Percentiles rank a stretch among this genome's conserved stretches.
Conservation (phyloP, 1,284 basidiomycete genomes). For the Bondarzewia mesenterica region DNA sequence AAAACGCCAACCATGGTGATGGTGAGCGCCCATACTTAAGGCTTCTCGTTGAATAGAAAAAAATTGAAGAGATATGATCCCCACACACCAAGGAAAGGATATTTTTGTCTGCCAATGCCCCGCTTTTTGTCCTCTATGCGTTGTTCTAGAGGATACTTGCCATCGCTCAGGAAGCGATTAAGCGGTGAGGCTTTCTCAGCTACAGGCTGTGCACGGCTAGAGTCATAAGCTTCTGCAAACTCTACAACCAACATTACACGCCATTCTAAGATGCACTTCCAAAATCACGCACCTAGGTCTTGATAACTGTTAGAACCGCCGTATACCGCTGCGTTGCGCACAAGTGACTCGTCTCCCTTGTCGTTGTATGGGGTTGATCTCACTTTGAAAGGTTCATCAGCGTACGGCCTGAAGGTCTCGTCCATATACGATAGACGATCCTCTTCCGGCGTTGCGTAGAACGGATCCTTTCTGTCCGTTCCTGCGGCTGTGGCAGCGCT, state of each 20-base stretch:
- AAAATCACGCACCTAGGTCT: constrained; percentile 41
- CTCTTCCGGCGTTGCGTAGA: neutral
- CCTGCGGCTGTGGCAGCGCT: neutral
- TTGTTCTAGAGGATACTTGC: constrained; percentile 68
- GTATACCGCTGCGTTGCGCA: constrained; percentile 2
- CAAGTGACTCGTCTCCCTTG: constrained; percentile 3
- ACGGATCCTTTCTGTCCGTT: neutral
- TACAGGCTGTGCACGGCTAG: constrained; percentile 15
- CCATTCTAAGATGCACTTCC: neutral
- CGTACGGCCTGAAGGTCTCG: neutral
- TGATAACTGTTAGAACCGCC: constrained; percentile 27
- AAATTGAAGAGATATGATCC: constrained; percentile 11
- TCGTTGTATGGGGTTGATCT: constrained; percentile 1
- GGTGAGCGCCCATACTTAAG: constrained; percentile 54
- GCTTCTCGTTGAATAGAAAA: neutral
- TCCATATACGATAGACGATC: neutral
- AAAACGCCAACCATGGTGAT: constrained; percentile 64
- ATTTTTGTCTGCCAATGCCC: constrained; percentile 75
- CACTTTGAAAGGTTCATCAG: constrained; percentile 1
- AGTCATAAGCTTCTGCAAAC: constrained; percentile 46
- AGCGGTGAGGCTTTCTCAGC: constrained; percentile 30
- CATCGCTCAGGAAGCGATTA: constrained; percentile 13
- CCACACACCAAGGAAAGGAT: constrained; percentile 65
- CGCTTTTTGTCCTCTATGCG: constrained; percentile 80
- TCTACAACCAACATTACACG: constrained; percentile 28